Percentiles rank a stretch among this genome's conserved stretches.
Evolutionary conservation across 805 yeast species (phyloP).

Genomic region (Wickerhamiella nectarea): DNA sequence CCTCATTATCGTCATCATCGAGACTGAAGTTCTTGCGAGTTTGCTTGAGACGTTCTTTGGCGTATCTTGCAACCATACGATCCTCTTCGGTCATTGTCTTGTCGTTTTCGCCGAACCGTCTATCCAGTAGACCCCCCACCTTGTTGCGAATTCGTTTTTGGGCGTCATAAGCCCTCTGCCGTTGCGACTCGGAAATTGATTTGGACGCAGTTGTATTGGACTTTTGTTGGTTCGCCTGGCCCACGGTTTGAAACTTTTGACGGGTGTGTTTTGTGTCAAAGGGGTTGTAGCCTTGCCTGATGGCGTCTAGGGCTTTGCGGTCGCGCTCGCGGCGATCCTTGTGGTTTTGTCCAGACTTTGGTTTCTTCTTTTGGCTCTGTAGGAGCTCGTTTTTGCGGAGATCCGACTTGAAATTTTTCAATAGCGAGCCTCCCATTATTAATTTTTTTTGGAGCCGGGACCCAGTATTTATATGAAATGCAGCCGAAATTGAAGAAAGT

Average conservation of each 20-base stretch:
- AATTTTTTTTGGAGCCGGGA: neutral
- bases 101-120: slow-evolving; percentile 85
- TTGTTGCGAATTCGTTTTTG: slow-evolving; percentile 51
- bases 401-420: slow-evolving; percentile 20
- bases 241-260: slow-evolving; percentile 38
- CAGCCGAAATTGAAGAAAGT: too few relatives aligned
- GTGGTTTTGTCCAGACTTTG: slow-evolving; percentile 9
- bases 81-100: slow-evolving; percentile 66
- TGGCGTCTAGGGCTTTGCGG: slow-evolving; percentile 39
- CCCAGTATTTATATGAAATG: neutral
- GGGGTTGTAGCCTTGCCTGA: slow-evolving; percentile 78
- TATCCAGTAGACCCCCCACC: slow-evolving; percentile 67
- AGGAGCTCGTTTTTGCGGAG: slow-evolving; percentile 41
- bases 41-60: slow-evolving; percentile 60
- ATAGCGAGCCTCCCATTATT: slow-evolving; percentile 17
- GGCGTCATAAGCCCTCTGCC: slow-evolving; percentile 49
- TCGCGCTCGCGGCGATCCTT: slow-evolving; percentile 38
- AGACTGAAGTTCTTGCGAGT: slow-evolving; percentile 51
- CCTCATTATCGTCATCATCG: slow-evolving; percentile 43
- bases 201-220: slow-evolving; percentile 55
- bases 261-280: slow-evolving; percentile 68
- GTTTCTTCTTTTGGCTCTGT: slow-evolving; percentile 31
- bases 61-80: slow-evolving; percentile 88
- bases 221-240: slow-evolving; percentile 22
- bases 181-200: slow-evolving; percentile 51